Base-by-base conservation (phyloP, 805 yeast species). In the Lipomyces kockii region DNA sequence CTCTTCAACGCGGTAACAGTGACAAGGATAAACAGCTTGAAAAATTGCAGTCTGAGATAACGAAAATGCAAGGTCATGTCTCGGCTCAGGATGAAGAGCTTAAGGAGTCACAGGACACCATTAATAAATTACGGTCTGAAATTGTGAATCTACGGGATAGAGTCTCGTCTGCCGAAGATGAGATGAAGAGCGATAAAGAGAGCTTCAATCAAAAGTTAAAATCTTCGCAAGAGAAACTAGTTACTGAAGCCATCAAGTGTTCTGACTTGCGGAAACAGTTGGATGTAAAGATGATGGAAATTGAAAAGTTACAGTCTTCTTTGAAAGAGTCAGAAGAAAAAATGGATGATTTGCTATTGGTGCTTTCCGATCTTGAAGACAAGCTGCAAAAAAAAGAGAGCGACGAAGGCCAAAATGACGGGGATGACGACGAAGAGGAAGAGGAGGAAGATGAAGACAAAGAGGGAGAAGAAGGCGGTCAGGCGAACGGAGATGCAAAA, bases 351-450 rank as follows among this genome's bases (percentile, higher is more conserved):
- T 77, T 92, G 73, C 84, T 92, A 87, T 78, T 91, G 29, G 79
- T 92, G 22, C 86, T 92, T 76, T 85, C 89, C 22, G 97, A 91
- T 58, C 79, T 91, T 72, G 97, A 92, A 67, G 92, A 89, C 60
- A 85, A 84, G 70, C 86, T 86, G 65, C 80, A 82, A 37, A 81
- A 81, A 14, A 69, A 67, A 25, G 71, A 64, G 12, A 71, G 54
- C 9, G 64, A 63, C 2, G 67, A 57, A 2, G 73, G 63, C 9
- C 70, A 67, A 37, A 49, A 34, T 17, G 63, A 60, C 17, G 64
- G 56, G 27, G 59, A 59, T 3, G 66, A 54, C 4, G 65, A 52
- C n/a, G 70, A 66, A 8, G 64, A 66, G 6, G 69, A 63, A 17
- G 64, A 46, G n/a, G 62, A 49, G 9, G 60, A 57, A 17, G 55